Percentiles rank a stretch among this genome's conserved stretches.
Evolutionary conservation across 768 basidiomycete genomes (phyloP).

Genomic region (Stropharia rugosoannulata): DNA sequence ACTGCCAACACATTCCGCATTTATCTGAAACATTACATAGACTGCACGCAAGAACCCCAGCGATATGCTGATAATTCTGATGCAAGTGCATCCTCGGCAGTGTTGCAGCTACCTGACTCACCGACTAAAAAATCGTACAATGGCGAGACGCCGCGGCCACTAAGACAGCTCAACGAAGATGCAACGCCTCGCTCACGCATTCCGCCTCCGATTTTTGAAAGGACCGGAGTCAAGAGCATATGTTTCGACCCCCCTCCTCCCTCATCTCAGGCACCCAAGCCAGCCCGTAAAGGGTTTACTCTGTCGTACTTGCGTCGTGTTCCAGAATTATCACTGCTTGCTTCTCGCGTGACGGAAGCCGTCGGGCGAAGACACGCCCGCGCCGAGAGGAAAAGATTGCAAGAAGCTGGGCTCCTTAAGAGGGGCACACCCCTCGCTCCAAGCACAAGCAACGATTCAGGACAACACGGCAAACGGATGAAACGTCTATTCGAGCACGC

Average conservation of each 20-base stretch:
- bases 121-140: conserved; percentile 33
- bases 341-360: conserved; percentile 61
- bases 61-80: conserved; percentile 18
- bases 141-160: conserved; percentile 13
- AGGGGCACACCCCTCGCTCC: not conserved
- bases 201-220: conserved; percentile 2
- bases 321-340: conserved; percentile 66
- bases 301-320: conserved; percentile 77
- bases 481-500: conserved; percentile 71
- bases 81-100: conserved; percentile 1
- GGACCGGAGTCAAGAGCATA: not conserved
- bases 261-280: not conserved
- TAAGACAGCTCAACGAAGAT: conserved; percentile 10
- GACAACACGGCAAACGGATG: conserved; percentile 42
- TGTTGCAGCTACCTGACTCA: conserved; percentile 23
- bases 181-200: conserved; percentile 11
- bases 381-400: conserved; percentile 44
- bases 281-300: conserved; percentile 50
- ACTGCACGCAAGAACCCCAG: conserved; percentile 36
- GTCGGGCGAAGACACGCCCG: conserved; percentile 55
- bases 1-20: conserved; percentile 71
- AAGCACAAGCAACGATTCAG: conserved; percentile 9
- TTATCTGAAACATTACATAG: conserved; percentile 81
- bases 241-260: not conserved
- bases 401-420: conserved; percentile 24